Conservation (phyloP, 495 filamentous ascomycete genomes). For the Lasiosphaeria miniovina region DNA sequence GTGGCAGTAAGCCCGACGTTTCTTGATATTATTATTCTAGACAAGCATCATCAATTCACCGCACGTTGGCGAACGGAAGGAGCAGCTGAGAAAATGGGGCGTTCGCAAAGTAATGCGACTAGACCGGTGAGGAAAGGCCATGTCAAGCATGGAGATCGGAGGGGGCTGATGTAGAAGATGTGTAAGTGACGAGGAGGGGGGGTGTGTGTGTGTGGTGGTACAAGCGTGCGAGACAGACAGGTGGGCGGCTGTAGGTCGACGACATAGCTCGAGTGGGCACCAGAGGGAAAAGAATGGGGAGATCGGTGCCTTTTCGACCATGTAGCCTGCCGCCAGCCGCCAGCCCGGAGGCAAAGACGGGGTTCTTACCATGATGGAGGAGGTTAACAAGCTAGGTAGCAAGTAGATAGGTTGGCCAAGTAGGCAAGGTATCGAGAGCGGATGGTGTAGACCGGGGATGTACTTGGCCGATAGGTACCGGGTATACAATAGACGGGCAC, state of each 20-base stretch:
- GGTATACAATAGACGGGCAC: conserved; percentile 24
- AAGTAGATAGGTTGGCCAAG: conserved; percentile 38
- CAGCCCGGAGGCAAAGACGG: conserved; percentile 19
- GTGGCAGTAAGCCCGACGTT: conserved; percentile 44
- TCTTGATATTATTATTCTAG: conserved; percentile 50
- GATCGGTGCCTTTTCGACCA: conserved; percentile 20
- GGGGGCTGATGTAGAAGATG: conserved; percentile 34
- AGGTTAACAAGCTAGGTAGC: conserved; percentile 4
- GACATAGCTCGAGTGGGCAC: conserved; percentile 13
- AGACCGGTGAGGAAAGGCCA: conserved; percentile 30
- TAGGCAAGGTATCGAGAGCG: not conserved
- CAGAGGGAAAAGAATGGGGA: conserved; percentile 18
- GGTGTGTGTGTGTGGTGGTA: conserved; percentile 8
- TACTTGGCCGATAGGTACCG: conserved; percentile 23
- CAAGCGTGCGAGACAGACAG: conserved; percentile 11
- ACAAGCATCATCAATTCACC: conserved; percentile 47
- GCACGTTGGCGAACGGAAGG: conserved; percentile 28
- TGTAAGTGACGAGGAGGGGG: conserved; percentile 22
- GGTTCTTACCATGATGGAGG: conserved; percentile 45
- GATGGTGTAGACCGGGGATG: conserved; percentile 26
- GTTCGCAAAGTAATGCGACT: conserved; percentile 14
- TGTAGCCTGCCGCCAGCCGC: conserved; percentile 33
- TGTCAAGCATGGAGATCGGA: conserved; percentile 19
- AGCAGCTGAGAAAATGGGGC: conserved; percentile 21
- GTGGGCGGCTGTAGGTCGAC: conserved; percentile 8